Evolutionary conservation across 2,329 filamentous ascomycete genomes (phyloP), one percentile per base, ranked within the genome.

Genomic region (Ophiostoma perfectum): DNA sequence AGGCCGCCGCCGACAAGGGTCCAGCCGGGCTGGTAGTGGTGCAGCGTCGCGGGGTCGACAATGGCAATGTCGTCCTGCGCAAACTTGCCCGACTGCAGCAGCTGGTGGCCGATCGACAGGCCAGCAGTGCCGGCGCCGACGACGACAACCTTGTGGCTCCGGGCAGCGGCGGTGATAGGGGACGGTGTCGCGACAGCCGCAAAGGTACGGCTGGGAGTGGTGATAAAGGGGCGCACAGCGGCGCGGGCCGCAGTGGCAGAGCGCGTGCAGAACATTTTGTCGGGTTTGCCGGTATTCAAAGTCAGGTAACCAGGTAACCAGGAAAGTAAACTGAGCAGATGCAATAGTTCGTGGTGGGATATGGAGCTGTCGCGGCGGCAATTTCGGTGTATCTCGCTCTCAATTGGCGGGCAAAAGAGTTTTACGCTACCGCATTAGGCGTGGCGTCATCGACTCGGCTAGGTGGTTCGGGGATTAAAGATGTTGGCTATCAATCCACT

Each of bases 21-120:
- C 87, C 87, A 90, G 67, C 88, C 88, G 0, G 88, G 86, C 75
- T 90, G 88, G 75, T 89, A 90, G 77, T 90, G 81, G 74, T 90
- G 87, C 80, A 82, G 87, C 71, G 78, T 75, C 0, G 87, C 81
- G 0, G 88, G 88, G 71, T 90, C 88, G 60, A 90, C 78, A 39
- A 90, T 73, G 41, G 88, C 87, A 70, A 90, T 88, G 70, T 90
- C 88, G 44, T 86, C 80, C 60, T 81, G 78, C 0, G 76, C 71
- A 73, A 89, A 89, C 39, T 81, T 81, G 60, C 85, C 86, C 0
- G 81, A 80, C 1, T 82, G 82, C 3, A 90, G 82, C 3, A 92
- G 83, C 78, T 91, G 89, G 73, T 90, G 88, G 73, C 86, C 86
- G 74, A 90, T 83, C 1, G 85, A 78, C 16, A 90, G 77, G 65